These are phyloP conservation scores for Pleurotus sapidus DNA, from an alignment of 768 basidiomycete genomes.

Conservation along the genomic window DNA sequence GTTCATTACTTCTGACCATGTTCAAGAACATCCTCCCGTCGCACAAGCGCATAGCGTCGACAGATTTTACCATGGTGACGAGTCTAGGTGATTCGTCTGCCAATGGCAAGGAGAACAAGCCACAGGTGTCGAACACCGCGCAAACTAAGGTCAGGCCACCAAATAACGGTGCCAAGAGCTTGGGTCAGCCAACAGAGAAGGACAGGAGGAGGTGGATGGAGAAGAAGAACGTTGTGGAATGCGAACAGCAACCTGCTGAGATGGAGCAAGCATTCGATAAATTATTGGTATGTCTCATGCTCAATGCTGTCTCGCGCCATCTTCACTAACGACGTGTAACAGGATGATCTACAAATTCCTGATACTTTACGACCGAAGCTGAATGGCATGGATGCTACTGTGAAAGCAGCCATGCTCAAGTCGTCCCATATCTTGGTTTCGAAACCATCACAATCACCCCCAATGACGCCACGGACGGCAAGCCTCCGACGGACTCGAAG, in stretches of 20 bases:
- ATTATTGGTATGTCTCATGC: constrained; percentile 53
- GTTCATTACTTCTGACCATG: constrained; percentile 40
- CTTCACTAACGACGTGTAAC: constrained; percentile 6
- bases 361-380: constrained; percentile 74
- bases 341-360: constrained; percentile 90
- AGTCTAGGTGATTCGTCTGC: constrained; percentile 40
- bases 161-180: constrained; percentile 27
- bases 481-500: constrained; percentile 67
- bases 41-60: constrained; percentile 54
- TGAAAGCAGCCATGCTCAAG: constrained; percentile 91
- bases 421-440: constrained; percentile 67
- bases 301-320: neutral
- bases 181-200: constrained; percentile 31
- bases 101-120: constrained; percentile 67
- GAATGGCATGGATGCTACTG: constrained; percentile 73
- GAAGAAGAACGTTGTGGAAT: constrained; percentile 30
- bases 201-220: constrained; percentile 38
- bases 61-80: constrained; percentile 76
- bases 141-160: constrained; percentile 10
- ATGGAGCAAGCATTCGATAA: constrained; percentile 77
- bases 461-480: constrained; percentile 46
- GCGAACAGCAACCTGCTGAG: constrained; percentile 19
- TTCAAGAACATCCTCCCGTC: constrained; percentile 79
- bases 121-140: constrained; percentile 14
- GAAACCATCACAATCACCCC: constrained; percentile 32